Base-by-base conservation (phyloP, 108 stramenopile species). In the Discostella pseudostelligera region DNA sequence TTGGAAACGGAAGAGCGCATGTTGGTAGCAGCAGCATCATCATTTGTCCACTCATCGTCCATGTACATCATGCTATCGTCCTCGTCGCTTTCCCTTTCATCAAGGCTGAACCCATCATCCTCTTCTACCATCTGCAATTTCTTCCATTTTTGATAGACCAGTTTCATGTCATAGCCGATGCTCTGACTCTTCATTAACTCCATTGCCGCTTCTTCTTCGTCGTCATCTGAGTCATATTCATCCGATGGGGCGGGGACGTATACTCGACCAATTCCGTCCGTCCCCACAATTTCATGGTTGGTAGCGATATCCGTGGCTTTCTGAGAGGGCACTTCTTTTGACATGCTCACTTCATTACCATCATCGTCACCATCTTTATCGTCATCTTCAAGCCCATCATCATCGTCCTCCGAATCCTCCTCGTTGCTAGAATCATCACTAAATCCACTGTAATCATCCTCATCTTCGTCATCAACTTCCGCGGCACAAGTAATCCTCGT, bases 401-500 rank as follows among this genome's bases (percentile, higher is more conserved):
- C 32, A 32, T 32, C 5, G 5, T 32, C 32, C 32, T 32, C 32
- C 32, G 62, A 59, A 22, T 60, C 67, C 17, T 75, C 79, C 13
- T 79, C 72, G 36, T 74, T 57, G 35, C 72, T 75, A 43, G 54
- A 67, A 39, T 71, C 61, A 39, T 79, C 70, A 47, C 56, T 79
- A 56, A 81, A 81, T 16, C 66, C 79, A 53, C 72, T 78, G 17
- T 76, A 70, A 72, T 76, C 78, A 49, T 84, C 84, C 17, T 81
- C 84, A 58, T 78, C 82, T 39, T 88, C 83, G 10, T 74, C 82
- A 39, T 90, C 83, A 8, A 71, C 79, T 7, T 85, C 88, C 28
- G 59, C 70, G 29, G 63, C 69, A n/a, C 87, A 43, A 1, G 95
- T 95, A 46, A 97, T 81, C 49, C 97, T 81, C 5, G 96, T 89